Base-by-base conservation (phyloP, 192 early-diverging fungal species). In the Rhizoclosmatium sp. region DNA sequence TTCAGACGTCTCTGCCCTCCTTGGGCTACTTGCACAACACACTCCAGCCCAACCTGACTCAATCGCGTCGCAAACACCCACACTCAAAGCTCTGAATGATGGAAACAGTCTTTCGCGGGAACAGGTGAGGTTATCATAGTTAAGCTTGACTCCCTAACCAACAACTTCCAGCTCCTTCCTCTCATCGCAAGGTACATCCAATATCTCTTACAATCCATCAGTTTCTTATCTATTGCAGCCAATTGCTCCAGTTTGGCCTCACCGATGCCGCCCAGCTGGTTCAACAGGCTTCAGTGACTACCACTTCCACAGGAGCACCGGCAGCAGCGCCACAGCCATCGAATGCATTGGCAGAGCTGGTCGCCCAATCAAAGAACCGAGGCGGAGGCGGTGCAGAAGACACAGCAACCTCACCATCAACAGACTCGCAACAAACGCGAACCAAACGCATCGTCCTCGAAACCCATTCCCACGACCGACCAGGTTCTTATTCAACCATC, bases 161-260 rank as follows among this genome's bases (percentile, higher is more conserved):
- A 56, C 54, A 9, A 56, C 54, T n/a, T 54, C 19, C 60, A 62
- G 60, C 60, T 62, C 9, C 60, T 62, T 21, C 39, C 60, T 62
- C 60, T 62, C 14, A 62, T 62, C 21, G 60, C 60, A 62, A 62
- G 21, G 60, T 62, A 62, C 21, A 40, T 62, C 21, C 60, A 40
- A 62, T 19, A 31, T 62, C 60, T 19, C 60, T 62, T 62, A 7
- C 1, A 0, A 56, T 0, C 54, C 60, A 7, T 40, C 60, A 19
- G 23, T 21, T 54, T 54, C 5, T 54, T 54, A 54, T 12, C 16
- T 54, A 54, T 54, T 54, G 60, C 60, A 62, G 60, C 5, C 60
- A 62, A 62, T 21, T 62, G 21, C 7, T 40, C 14, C 60, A 21
- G 9, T 62, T 21, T 62, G 60, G 60, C 9, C 60, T 62, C 23